phyloP scores from a whole-genome alignment of 2,329 filamentous ascomycete genomes.

The Mariannaea sp. region DNA sequence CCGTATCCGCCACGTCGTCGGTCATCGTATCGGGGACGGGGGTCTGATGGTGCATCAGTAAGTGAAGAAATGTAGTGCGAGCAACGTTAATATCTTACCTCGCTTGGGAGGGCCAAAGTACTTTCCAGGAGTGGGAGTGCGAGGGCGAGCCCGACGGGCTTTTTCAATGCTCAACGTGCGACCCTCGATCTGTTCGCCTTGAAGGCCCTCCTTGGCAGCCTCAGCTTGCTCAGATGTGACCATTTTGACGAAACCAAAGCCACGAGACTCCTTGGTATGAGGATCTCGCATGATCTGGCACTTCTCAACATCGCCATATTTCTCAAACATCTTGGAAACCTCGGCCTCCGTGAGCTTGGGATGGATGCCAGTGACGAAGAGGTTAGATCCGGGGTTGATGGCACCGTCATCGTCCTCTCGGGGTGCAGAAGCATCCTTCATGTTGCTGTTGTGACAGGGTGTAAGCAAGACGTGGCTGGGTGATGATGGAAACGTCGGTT shows the following conservation, averaged over 20 bases:
- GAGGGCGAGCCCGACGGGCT: constrained; percentile 90
- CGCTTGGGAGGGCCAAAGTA: constrained; percentile 99
- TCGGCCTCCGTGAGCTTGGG: constrained; percentile 88
- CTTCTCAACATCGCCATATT: constrained; percentile 98
- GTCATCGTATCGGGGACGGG: constrained; percentile 59
- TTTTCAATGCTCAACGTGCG: constrained; percentile 98
- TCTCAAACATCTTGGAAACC: constrained; percentile 94
- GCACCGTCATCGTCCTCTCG: constrained; percentile 75
- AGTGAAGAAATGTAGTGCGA: neutral
- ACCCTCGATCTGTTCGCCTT: constrained; percentile 93
- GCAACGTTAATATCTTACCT: constrained; percentile 62
- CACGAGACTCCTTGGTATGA: constrained; percentile 97
- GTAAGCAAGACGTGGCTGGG: constrained; percentile 15
- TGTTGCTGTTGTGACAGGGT: constrained; percentile 41
- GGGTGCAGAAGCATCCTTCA: constrained; percentile 58
- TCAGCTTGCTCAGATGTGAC: constrained; percentile 92
- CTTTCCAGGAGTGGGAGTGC: constrained; percentile 96
- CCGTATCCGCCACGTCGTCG: constrained; percentile 67
- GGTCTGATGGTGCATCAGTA: constrained; percentile 39
- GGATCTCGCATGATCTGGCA: constrained; percentile 99
- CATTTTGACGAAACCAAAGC: constrained; percentile 99
- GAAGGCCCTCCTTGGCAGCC: constrained; percentile 92
- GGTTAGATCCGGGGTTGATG: constrained; percentile 92
- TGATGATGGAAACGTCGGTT: neutral
- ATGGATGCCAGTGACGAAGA: constrained; percentile 98